Conservation (phyloP, 148 eudicot genomes). For the Selenicereus undatus region DNA sequence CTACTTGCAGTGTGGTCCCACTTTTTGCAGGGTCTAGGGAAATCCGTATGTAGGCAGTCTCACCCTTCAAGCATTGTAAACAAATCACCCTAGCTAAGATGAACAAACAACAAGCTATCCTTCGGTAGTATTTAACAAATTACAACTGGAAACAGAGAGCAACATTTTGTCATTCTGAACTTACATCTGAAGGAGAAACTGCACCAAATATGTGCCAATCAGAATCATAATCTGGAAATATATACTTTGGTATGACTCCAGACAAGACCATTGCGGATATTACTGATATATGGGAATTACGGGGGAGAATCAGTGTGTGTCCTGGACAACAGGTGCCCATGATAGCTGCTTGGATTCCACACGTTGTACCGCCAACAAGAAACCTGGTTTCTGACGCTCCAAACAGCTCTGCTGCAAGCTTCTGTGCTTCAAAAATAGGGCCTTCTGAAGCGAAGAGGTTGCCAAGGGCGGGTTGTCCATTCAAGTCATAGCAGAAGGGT, state of each 20-base stretch:
- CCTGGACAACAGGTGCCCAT: constrained; percentile 84
- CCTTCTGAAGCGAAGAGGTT: constrained; percentile 67
- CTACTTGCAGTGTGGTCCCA: no score
- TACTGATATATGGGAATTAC: constrained; percentile 73
- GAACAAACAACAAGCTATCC: background rate
- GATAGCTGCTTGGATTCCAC: constrained; percentile 77
- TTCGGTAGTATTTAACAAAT: background rate
- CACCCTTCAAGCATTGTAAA: no score
- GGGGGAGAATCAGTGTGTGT: constrained; percentile 66
- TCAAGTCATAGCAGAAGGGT: constrained; percentile 58
- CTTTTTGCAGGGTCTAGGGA: no score
- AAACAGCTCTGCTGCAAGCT: constrained; percentile 60
- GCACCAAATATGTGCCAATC: constrained; percentile 66
- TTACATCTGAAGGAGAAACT: constrained; percentile 62
- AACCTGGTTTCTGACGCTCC: constrained; percentile 89
- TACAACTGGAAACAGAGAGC: background rate
- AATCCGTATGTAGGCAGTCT: no score
- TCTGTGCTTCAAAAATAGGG: constrained; percentile 65
- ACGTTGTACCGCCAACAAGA: constrained; percentile 89
- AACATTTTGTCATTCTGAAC: constrained; percentile 11
- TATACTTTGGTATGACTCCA: constrained; percentile 65
- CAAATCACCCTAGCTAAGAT: background rate
- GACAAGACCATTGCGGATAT: constrained; percentile 65
- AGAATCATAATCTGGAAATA: constrained; percentile 54
- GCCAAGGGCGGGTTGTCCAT: constrained; percentile 68